A percentile compares a stretch with the other conserved stretches of the same genome.
Conservation (phyloP, 257 asterid species). For the Perilla frutescens region DNA sequence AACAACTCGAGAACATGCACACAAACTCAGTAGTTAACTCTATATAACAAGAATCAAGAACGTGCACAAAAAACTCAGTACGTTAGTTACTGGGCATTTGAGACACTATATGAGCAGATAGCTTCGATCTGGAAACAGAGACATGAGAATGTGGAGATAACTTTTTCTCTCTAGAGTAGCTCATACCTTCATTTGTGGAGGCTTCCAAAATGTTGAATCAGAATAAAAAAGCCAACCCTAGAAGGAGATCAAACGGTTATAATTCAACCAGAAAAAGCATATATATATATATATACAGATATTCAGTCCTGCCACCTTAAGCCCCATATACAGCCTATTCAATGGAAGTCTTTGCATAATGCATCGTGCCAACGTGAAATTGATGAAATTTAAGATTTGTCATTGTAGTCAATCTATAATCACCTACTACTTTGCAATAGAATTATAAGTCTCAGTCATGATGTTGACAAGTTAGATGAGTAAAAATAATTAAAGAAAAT, state of each 20-base stretch:
- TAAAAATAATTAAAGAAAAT: not conserved
- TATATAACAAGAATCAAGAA: not conserved
- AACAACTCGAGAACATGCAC: not conserved
- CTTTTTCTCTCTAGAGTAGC: constrained; percentile 19
- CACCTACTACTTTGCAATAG: not conserved
- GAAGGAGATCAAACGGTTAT: constrained; percentile 35
- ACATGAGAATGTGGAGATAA: constrained; percentile 7
- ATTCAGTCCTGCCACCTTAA: not conserved
- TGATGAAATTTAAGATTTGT: not conserved
- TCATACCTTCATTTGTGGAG: constrained; percentile 96
- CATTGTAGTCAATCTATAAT: not conserved
- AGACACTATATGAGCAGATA: constrained; percentile 1
- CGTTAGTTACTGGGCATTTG: not conserved
- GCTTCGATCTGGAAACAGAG: not conserved
- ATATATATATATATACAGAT: not conserved
- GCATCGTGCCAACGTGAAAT: no score
- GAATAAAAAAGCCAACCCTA: constrained; percentile 99
- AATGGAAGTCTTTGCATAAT: not conserved
- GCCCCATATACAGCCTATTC: not conserved
- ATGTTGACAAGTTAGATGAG: not conserved
- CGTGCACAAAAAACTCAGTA: not conserved
- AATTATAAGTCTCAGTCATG: not conserved
- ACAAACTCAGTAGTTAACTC: not conserved
- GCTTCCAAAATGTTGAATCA: constrained; percentile 91
- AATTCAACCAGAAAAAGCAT: not conserved